Evolutionary conservation across 2,329 filamentous ascomycete genomes (phyloP).

Genomic region (Claviceps purpurea): DNA sequence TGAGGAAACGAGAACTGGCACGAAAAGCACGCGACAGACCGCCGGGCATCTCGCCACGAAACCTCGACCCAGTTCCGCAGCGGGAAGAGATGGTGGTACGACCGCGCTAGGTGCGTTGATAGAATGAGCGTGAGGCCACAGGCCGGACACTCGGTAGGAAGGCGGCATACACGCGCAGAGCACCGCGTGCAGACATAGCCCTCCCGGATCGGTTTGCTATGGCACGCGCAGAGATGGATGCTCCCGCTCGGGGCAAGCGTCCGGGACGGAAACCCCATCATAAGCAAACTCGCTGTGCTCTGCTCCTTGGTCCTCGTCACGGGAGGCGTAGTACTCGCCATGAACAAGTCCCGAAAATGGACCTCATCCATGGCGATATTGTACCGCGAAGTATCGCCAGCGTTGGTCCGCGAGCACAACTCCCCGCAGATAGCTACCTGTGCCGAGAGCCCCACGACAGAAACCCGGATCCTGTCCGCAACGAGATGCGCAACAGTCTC

Average conservation of each 20-base stretch:
- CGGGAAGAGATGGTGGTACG: slow-evolving; percentile 86
- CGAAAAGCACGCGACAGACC: slow-evolving; percentile 57
- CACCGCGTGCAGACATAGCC: slow-evolving; percentile 90
- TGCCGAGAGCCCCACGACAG: slow-evolving; percentile 79
- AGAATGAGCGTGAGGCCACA: slow-evolving; percentile 88
- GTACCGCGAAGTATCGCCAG: slow-evolving; percentile 63
- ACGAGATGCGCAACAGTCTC: slow-evolving; percentile 72
- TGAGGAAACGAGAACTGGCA: slow-evolving; percentile 64
- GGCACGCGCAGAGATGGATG: slow-evolving; percentile 75
- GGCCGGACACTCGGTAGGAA: slow-evolving; percentile 82
- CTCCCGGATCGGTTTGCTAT: slow-evolving; percentile 66
- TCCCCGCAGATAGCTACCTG: slow-evolving; percentile 88
- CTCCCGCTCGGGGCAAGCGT: slow-evolving; percentile 55
- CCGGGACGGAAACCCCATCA: slow-evolving; percentile 96
- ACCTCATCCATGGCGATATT: slow-evolving; percentile 63
- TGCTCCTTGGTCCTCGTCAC: slow-evolving; percentile 55
- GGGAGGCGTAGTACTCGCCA: slow-evolving; percentile 79
- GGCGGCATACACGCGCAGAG: slow-evolving; percentile 71
- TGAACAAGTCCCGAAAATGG: slow-evolving; percentile 79
- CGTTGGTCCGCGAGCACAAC: slow-evolving; percentile 77
- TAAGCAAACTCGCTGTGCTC: slow-evolving; percentile 55
- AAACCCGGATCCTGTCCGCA: slow-evolving; percentile 71
- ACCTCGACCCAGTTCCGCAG: slow-evolving; percentile 86
- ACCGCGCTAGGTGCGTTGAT: slow-evolving; percentile 84
- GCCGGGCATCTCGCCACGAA: slow-evolving; percentile 58